phyloP scores from a whole-genome alignment of 371 early-diverging fungal genomes.

The Mortierella sp. region DNA sequence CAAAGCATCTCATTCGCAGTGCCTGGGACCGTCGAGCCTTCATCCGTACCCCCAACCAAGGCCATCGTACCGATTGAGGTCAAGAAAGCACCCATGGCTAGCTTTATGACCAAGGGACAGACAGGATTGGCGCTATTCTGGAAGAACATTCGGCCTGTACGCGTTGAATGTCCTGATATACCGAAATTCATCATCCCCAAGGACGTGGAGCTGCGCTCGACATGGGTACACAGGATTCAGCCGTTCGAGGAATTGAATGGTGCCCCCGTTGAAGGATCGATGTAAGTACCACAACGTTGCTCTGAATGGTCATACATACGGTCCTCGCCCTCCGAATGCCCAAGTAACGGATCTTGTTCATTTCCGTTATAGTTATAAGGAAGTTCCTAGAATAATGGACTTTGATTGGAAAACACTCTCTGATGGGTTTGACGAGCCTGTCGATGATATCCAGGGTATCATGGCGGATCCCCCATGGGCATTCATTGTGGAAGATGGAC shows the following conservation, averaged over 20 bases:
- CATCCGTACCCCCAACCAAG: constrained; percentile 21
- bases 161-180: constrained; percentile 49
- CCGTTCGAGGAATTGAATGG: constrained; percentile 12
- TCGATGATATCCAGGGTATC: constrained; percentile 59
- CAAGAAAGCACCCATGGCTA: constrained; percentile 38
- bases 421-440: constrained; percentile 37
- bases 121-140: constrained; percentile 48
- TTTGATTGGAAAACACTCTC: constrained; percentile 46
- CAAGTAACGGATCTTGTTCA: not conserved
- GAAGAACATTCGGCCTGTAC: constrained; percentile 49
- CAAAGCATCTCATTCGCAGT: constrained; percentile 47
- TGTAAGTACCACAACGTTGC: constrained; percentile 8
- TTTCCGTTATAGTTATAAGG: constrained; percentile 22
- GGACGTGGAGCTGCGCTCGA: constrained; percentile 45
- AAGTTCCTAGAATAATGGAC: constrained; percentile 21
- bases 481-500: constrained; percentile 63
- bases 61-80: constrained; percentile 41
- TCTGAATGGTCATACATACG: too few relatives aligned
- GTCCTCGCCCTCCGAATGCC: too few relatives aligned
- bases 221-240: constrained; percentile 50
- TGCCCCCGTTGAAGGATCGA: constrained; percentile 24
- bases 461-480: constrained; percentile 76
- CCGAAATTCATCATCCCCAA: constrained; percentile 46
- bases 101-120: constrained; percentile 32
- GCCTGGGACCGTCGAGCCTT: constrained; percentile 27